phyloP scores from a whole-genome alignment of 768 basidiomycete species.

The Strobilomyces confusus region DNA sequence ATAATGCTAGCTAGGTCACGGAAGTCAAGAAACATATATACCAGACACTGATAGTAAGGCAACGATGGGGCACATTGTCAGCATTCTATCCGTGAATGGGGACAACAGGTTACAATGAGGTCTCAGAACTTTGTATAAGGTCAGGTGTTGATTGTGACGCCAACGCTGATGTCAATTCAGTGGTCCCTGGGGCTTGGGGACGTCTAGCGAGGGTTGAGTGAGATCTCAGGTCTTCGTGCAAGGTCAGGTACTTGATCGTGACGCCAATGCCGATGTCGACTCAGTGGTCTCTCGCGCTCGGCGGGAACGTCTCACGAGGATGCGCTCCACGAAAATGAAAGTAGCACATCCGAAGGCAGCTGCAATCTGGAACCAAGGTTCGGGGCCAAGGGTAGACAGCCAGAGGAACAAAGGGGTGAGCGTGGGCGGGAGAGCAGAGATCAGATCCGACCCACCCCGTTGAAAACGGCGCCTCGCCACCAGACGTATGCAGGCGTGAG shows the following conservation, averaged over 20 bases:
- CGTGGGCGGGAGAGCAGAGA: too few species aligned
- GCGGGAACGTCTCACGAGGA: conserved; percentile 15
- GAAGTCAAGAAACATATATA: too few species aligned
- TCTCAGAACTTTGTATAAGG: neutral
- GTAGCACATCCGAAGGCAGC: conserved; percentile 23
- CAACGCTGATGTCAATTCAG: neutral
- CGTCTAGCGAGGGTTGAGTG: neutral
- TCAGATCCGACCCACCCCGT: conserved; percentile 41
- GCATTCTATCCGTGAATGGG: too few species aligned
- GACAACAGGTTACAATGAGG: too few species aligned
- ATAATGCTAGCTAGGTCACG: too few species aligned
- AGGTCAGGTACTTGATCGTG: neutral
- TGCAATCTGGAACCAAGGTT: conserved; percentile 9
- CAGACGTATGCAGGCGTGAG: conserved; percentile 49
- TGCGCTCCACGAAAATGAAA: conserved; percentile 24
- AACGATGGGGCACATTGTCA: too few species aligned
- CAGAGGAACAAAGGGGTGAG: too few species aligned
- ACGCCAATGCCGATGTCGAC: neutral
- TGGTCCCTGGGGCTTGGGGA: neutral
- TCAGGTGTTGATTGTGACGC: neutral
- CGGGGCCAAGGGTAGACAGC: too few species aligned
- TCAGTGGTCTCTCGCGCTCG: neutral
- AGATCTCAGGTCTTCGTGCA: neutral
- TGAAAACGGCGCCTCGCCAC: conserved; percentile 57
- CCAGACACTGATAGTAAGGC: too few species aligned